Conservation (phyloP, 345 rosid species). For the Anastatica hierochuntica region DNA sequence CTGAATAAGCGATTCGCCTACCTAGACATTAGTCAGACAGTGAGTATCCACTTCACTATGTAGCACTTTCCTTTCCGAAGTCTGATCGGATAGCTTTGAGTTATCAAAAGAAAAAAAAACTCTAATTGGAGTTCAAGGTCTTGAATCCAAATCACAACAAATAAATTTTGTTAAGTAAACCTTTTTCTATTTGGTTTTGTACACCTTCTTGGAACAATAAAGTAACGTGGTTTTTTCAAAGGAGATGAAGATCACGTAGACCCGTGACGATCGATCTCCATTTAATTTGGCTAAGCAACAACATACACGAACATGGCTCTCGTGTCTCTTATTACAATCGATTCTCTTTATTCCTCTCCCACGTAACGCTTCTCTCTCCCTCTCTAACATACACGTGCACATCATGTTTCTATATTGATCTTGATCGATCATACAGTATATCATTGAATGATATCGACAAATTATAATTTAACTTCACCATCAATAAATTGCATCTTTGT, state of each 20-base stretch:
- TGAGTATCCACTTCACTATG: too few relatives aligned
- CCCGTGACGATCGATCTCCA: slow-evolving; percentile 3
- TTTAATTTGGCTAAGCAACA: slow-evolving; percentile 1
- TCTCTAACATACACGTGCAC: too few relatives aligned
- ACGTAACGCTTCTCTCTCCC: too few relatives aligned
- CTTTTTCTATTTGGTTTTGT: not conserved
- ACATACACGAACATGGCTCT: slow-evolving; percentile 5
- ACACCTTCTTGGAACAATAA: not conserved
- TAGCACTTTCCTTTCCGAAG: too few relatives aligned
- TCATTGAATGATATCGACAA: not conserved
- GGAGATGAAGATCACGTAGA: slow-evolving; percentile 4
- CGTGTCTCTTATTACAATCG: too few relatives aligned
- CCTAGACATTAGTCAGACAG: too few relatives aligned
- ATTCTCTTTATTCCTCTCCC: too few relatives aligned
- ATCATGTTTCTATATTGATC: too few relatives aligned
- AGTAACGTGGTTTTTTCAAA: not conserved
- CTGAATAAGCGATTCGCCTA: too few relatives aligned
- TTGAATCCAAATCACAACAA: slow-evolving; percentile 3
- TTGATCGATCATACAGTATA: too few relatives aligned
- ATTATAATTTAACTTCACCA: not conserved
- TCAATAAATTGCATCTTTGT: slow-evolving; percentile 4
- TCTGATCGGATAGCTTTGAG: too few relatives aligned
- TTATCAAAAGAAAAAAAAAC: not conserved
- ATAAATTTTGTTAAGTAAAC: not conserved
- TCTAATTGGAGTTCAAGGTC: not conserved